Percentiles rank a stretch among this genome's conserved stretches.
These are phyloP conservation scores for Aspergillus amoenus DNA, from an alignment of 2,329 filamentous ascomycete genomes.

Conservation along the genomic window DNA sequence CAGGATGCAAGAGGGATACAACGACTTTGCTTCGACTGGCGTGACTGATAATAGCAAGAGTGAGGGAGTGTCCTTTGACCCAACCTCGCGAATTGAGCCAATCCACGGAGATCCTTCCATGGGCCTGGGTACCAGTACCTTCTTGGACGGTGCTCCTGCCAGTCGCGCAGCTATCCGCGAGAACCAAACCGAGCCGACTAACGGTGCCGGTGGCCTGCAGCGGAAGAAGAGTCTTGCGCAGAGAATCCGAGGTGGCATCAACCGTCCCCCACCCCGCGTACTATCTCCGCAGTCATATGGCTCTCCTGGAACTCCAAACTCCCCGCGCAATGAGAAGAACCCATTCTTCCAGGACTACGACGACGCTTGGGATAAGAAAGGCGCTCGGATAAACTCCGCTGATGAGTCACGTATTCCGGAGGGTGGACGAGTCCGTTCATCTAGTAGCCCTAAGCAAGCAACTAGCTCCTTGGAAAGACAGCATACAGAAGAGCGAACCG, in stretches of 20 bases:
- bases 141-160: constrained; percentile 89
- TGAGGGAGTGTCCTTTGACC: constrained; percentile 59
- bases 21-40: constrained; percentile 65
- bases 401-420: constrained; percentile 42
- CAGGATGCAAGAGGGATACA: constrained; percentile 78
- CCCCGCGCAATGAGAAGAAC: constrained; percentile 57
- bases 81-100: constrained; percentile 64
- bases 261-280: constrained; percentile 61
- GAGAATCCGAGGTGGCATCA: constrained; percentile 79
- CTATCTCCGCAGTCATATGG: constrained; percentile 52
- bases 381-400: constrained; percentile 55
- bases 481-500: constrained; percentile 56
- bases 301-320: constrained; percentile 28
- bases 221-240: constrained; percentile 95
- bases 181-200: constrained; percentile 60
- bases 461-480: constrained; percentile 59
- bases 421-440: constrained; percentile 44
- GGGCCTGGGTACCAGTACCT: constrained; percentile 90
- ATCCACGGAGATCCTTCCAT: constrained; percentile 81
- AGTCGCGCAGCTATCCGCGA: constrained; percentile 73
- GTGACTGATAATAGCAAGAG: constrained; percentile 32
- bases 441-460: constrained; percentile 60
- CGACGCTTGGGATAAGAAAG: constrained; percentile 64
- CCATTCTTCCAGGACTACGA: constrained; percentile 84
- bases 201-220: constrained; percentile 60